Evolutionary conservation across 805 yeast species (phyloP), one percentile per base, ranked within the genome.

Genomic region (Diddensiella caesifluorescens): DNA sequence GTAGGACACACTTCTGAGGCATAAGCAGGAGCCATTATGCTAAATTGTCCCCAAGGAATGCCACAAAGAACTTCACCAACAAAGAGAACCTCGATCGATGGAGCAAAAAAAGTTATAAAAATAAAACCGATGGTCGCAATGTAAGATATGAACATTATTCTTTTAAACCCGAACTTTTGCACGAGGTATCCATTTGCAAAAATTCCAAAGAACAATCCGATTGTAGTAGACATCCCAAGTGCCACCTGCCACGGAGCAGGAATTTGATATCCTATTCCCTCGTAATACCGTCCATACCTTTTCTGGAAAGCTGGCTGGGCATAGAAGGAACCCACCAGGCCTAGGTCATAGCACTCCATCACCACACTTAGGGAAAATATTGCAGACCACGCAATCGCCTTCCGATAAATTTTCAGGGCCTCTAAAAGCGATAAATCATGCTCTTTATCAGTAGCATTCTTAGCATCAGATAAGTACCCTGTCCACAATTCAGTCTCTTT

Each of bases 1-100:
- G 70, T 52, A 1, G 80, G 80, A 48, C 77, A 68, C 25, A 74
- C 73, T 50, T 76, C 81, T 16, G 76, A 62, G 15, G 79, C 75
- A 50, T 76, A 76, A 1, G 75, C 56, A 4, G 73, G 69, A 3
- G 75, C 64, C 49, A 76, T 55, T 23, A 74, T 65, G 42, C 67
- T 74, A 50, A 74, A 73, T n/a, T 66, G 62, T 40, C 81, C 80
- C 75, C 77, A 74, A 5, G 71, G 69, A 27, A 75, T 27, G 12
- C 57, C 49, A 30, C 67, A 55, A 5, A 66, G 51, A 18, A 67
- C 45, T 46, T 65, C 61, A 12, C 68, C 72, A 18, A 51, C 65
- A 28, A 60, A 54, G 40, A 68, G 53, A 20, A 60, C 62, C 9
- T 60, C 60, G 16, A 64, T 46, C 45, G 54, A 57, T 9, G 60